Base-by-base conservation (phyloP, 768 basidiomycete genomes). In the Pulveroboletus sp. region DNA sequence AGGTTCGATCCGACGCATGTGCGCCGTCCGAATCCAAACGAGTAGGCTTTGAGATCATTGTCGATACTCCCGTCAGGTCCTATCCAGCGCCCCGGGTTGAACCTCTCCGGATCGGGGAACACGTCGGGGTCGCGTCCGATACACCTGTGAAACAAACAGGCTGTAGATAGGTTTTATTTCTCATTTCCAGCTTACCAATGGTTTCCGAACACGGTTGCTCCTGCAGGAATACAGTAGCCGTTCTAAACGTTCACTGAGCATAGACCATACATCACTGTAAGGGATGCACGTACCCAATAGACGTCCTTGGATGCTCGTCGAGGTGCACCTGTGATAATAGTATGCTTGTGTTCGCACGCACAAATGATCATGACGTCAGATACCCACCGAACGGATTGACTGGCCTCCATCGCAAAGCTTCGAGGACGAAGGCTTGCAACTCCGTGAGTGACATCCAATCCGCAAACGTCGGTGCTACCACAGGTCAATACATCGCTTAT, bases 71-170 rank as follows among this genome's bases (percentile, higher is more conserved):
- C 76, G 0, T 78, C 68, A 5, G 55, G 49, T 32, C 46, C 54
- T 16, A 82, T 47, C 82, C 82, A 85, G 14, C 82, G 69, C 51
- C 76, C 72, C 1, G 81, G 81, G 31, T 76, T 65, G 60, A 85
- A 84, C 13, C 24, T 56, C 46, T 85, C 78, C 1, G 82, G 61
- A 4, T 65, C 50, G 0, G 64, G 64, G 46, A 65, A 65, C 7
- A 55, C 59, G 0, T 60, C 52, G 4, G 63, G 64, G 35, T 64
- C 63, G 1, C 59, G 59, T 6, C 55, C 52, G 13, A 65, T 63
- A 32, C 32, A 45, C 63, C 63, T 65, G 9, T 17, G 6, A n/a
- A 3, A 8, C 19, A 3, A 10, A 14, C 5, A 5, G 13, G 34
- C 27, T 29, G 27, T 29, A 21, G 2, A 17, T 12, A 31, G 9